phyloP scores from a whole-genome alignment of 2,329 filamentous ascomycete genomes.

The Aspergillus amoenus region DNA sequence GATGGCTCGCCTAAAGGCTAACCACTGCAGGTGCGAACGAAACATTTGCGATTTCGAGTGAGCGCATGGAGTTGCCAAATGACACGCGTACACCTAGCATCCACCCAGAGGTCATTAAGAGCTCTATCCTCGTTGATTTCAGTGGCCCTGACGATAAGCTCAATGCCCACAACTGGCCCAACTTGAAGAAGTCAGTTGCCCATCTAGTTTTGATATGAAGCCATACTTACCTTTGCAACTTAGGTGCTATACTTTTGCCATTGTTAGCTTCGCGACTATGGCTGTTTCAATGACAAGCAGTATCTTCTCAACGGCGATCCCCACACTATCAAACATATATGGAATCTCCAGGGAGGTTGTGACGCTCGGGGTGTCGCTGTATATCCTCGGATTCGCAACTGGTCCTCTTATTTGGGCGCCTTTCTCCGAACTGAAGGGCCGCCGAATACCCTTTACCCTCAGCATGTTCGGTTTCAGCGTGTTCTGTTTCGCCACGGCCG shows the following conservation, averaged over 20 bases:
- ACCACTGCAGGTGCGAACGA: not conserved
- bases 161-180: constrained; percentile 5
- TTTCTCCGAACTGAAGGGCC: constrained; percentile 43
- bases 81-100: not conserved
- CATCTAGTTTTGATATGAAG: not conserved
- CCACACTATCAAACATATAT: constrained; percentile 12
- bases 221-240: not conserved
- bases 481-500: constrained; percentile 45
- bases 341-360: constrained; percentile 16
- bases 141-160: not conserved
- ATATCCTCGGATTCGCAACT: constrained; percentile 20
- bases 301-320: constrained; percentile 20
- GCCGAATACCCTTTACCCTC: constrained; percentile 41
- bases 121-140: not conserved
- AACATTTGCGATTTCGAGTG: not conserved
- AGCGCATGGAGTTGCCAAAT: not conserved
- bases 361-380: constrained; percentile 16
- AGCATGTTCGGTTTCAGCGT: constrained; percentile 40
- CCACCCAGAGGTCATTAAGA: not conserved
- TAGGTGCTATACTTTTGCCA: constrained; percentile 13
- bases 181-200: constrained; percentile 10
- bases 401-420: constrained; percentile 39
- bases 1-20: not conserved
- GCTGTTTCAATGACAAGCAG: constrained; percentile 22
- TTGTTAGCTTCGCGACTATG: constrained; percentile 21